These are phyloP conservation scores for Hevea brasiliensis DNA, from an alignment of 345 rosid genomes.

Conservation along the genomic window DNA sequence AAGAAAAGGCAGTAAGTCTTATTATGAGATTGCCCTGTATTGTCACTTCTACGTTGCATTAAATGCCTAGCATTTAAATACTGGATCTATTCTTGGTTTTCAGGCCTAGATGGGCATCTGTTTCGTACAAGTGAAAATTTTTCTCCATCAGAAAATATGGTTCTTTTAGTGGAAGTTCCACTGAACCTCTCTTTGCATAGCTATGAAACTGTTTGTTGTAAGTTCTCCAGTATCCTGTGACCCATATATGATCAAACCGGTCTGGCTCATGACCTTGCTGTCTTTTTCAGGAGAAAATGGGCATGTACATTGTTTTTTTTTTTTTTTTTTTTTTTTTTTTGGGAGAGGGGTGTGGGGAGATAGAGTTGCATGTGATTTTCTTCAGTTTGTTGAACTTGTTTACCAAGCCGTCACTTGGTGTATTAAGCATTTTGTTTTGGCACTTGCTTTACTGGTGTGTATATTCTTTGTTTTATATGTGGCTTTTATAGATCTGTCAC, in stretches of 20 bases:
- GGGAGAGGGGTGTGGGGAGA: too few relatives aligned
- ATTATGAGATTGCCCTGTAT: constrained; percentile 9
- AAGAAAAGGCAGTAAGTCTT: constrained; percentile 65
- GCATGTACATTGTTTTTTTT: too few relatives aligned
- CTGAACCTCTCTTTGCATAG: constrained; percentile 80
- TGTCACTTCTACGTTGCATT: constrained; percentile 15
- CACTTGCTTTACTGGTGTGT: neutral
- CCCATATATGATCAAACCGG: constrained; percentile 5
- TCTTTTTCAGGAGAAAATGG: neutral
- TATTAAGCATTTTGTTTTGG: neutral
- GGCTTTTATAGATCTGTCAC: neutral
- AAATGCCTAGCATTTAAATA: neutral
- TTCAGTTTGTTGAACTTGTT: neutral
- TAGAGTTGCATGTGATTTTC: neutral
- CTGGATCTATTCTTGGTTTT: constrained; percentile 29
- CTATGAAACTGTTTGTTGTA: constrained; percentile 95
- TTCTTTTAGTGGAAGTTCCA: constrained; percentile 78
- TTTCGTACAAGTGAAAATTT: constrained; percentile 74
- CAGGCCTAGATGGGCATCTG: constrained; percentile 99
- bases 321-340: too few relatives aligned
- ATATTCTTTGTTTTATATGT: neutral
- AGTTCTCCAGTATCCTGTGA: constrained; percentile 39
- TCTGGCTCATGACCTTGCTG: neutral
- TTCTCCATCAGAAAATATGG: constrained; percentile 67
- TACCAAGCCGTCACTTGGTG: neutral